These are phyloP conservation scores for Penicillium longicatenatum DNA, from an alignment of 495 filamentous ascomycete species.

Conservation along the genomic window DNA sequence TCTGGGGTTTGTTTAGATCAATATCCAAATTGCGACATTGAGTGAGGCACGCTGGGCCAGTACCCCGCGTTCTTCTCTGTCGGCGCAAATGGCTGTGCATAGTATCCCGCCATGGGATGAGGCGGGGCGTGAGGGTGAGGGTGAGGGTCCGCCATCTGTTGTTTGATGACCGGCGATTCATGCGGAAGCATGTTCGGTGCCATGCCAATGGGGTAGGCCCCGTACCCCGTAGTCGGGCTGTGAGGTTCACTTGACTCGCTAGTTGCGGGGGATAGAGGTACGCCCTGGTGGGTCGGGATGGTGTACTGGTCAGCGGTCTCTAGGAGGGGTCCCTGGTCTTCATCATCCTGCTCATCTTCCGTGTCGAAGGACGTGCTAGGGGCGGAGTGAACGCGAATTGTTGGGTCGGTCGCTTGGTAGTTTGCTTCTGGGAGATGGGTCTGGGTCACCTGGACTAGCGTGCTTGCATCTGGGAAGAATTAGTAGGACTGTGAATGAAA, in stretches of 20 bases:
- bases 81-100: constrained; percentile 17
- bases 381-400: constrained; percentile 12
- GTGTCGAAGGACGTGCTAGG: constrained; percentile 1
- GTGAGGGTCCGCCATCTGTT: constrained; percentile 10
- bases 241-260: constrained; percentile 28
- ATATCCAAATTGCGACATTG: constrained; percentile 24
- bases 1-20: not conserved
- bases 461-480: constrained; percentile 21
- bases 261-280: constrained; percentile 24
- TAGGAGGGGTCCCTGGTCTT: not conserved
- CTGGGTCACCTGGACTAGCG: constrained; percentile 22
- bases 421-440: constrained; percentile 28
- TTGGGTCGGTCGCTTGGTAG: constrained; percentile 16
- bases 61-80: constrained; percentile 18
- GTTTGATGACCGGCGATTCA: constrained; percentile 8
- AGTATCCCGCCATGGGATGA: constrained; percentile 15
- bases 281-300: not conserved
- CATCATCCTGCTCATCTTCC: not conserved
- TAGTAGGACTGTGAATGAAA: not conserved
- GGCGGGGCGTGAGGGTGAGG: not conserved
- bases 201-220: constrained; percentile 18
- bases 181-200: constrained; percentile 13
- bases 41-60: constrained; percentile 20
- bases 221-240: constrained; percentile 8
- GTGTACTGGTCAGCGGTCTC: constrained; percentile 7